Evolutionary conservation across 2,329 filamentous ascomycete species (phyloP).

Genomic region (Aspergillus japonicus): DNA sequence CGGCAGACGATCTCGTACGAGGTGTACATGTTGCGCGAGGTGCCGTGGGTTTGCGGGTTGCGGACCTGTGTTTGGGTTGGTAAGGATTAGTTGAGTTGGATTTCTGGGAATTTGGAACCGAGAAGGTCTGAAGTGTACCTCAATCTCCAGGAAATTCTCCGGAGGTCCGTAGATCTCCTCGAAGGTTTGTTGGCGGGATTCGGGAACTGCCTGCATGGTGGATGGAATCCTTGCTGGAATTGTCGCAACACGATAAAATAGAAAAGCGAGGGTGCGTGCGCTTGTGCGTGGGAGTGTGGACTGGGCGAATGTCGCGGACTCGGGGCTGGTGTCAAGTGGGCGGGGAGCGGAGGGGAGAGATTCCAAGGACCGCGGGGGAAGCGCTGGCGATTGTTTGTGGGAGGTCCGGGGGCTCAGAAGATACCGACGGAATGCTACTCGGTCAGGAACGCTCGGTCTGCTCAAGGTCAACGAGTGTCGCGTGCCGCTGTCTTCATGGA

Average conservation of each 20-base stretch:
- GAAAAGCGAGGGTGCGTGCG: too few relatives aligned
- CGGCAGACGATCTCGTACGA: conserved; percentile 97
- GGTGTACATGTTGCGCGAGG: conserved; percentile 95
- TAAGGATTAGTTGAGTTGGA: conserved; percentile 5
- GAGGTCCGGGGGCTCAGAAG: too few relatives aligned
- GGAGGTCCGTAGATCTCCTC: conserved; percentile 98
- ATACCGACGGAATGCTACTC: too few relatives aligned
- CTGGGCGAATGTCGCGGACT: neutral
- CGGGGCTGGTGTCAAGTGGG: conserved; percentile 17
- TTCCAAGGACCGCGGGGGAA: neutral
- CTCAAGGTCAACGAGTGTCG: too few relatives aligned
- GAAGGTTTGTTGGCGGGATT: conserved; percentile 84
- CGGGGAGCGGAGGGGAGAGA: neutral
- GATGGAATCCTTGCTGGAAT: too few relatives aligned
- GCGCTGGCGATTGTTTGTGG: too few relatives aligned
- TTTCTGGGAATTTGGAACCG: too few relatives aligned
- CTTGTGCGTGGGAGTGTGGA: too few relatives aligned
- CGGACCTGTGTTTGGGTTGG: conserved; percentile 66
- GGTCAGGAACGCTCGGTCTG: too few relatives aligned
- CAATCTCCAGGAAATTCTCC: conserved; percentile 98
- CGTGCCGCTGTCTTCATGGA: too few relatives aligned
- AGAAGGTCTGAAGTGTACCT: conserved; percentile 55
- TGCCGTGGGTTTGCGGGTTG: conserved; percentile 90
- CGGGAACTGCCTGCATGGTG: conserved; percentile 62
- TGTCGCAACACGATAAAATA: too few relatives aligned